Evolutionary conservation across 202 grass and related monocot species (phyloP).

Genomic region (Setaria italica): DNA sequence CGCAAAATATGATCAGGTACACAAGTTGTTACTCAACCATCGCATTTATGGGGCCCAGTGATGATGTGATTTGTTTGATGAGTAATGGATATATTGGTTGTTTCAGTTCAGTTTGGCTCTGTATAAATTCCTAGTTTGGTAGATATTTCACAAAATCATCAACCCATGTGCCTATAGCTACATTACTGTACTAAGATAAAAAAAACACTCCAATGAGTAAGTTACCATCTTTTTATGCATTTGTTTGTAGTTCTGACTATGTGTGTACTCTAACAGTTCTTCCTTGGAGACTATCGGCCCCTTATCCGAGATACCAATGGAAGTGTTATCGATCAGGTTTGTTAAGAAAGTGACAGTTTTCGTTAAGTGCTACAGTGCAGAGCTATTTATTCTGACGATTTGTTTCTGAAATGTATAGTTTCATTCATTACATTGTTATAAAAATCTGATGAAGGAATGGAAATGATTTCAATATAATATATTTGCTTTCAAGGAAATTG

Average conservation of each 20-base stretch:
- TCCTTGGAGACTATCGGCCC: slow-evolving; percentile 98
- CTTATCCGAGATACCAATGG: slow-evolving; percentile 84
- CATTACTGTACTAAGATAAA: neutral
- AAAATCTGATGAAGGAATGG: slow-evolving; percentile 8
- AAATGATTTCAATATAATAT: neutral
- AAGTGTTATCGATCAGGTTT: slow-evolving; percentile 89
- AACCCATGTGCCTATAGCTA: neutral
- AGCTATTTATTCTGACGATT: neutral
- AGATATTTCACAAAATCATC: slow-evolving; percentile 33
- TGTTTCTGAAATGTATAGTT: slow-evolving; percentile 31
- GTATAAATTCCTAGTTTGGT: slow-evolving; percentile 23
- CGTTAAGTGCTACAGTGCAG: neutral
- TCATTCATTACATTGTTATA: slow-evolving; percentile 5
- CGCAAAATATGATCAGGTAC: slow-evolving; percentile 97
- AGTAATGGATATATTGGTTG: neutral
- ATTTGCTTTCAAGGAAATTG: slow-evolving; percentile 27
- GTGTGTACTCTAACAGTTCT: slow-evolving; percentile 64
- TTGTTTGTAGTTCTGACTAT: slow-evolving; percentile 41
- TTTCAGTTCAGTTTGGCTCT: slow-evolving; percentile 12
- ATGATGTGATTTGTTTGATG: slow-evolving; percentile 21
- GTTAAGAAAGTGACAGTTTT: neutral
- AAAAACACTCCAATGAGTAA: neutral
- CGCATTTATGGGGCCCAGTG: slow-evolving; percentile 36
- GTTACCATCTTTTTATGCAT: slow-evolving; percentile 20
- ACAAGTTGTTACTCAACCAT: slow-evolving; percentile 13